Evolutionary conservation across 192 early-diverging fungal species (phyloP), one percentile per base, ranked within the genome.

Genomic region (Coemansia brasiliensis): DNA sequence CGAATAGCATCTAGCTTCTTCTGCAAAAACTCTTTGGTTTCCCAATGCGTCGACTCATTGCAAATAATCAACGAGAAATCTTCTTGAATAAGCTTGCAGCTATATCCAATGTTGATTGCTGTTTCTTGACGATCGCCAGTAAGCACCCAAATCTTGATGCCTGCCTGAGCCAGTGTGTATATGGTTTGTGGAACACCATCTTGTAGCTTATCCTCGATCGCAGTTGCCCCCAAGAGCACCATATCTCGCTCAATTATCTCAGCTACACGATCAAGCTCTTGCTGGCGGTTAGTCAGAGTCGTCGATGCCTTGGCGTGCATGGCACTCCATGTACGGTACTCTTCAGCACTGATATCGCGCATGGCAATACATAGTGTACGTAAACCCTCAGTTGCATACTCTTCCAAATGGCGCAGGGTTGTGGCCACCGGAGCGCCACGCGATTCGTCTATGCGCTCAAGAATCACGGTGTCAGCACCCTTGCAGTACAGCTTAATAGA

Each of bases 181-280:
- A 99, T 99, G 0, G 97, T 94, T 59, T 98, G 93, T n/a, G 95
- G 95, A 24, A 99, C 97, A 44, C 92, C 95, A 57, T 98, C 97
- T 78, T 99, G 97, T 5, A 99, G 79, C 73, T 92, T 93, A 72
- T 98, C 97, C 74, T 99, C 97, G 61, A 99, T 99, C 2, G 97
- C 97, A 1, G 97, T 99, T 1, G 94, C 95, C 9, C 97, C 97
- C 7, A 99, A 68, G 43, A 99, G 71, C 49, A 92, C 88, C 55
- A 99, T 57, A 49, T 96, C 84, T 60, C 92, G 89, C 69, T 99
- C 97, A 67, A 99, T 98, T 57, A 94, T 63, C 67, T 99, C 97
- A 3, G 94, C 95, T 18, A 90, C 95, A 63, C 88, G 88, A 61
- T 95, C 94, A 20, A 99, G 72, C 71, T 89, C 89, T 11, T 90